Base-by-base conservation (phyloP, 2,329 filamentous ascomycete genomes). In the Fusarium chlamydosporum region DNA sequence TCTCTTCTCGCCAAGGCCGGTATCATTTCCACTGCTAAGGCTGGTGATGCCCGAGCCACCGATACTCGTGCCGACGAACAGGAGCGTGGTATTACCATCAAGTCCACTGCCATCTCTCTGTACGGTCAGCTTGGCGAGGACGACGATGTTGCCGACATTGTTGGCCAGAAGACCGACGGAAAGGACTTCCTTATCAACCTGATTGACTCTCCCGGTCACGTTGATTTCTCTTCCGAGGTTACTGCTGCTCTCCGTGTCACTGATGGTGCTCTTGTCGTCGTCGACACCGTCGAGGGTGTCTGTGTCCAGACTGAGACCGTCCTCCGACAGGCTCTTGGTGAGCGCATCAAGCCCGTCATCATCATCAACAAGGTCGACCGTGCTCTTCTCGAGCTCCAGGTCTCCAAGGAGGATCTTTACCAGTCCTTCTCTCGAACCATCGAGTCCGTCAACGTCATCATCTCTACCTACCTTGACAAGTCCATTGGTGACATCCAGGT, bases 281-380 rank as follows among this genome's bases (percentile, higher is more conserved):
- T 99, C 87, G 96, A 99, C 88, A 97, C 94, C 84, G 92, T 99
- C 76, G 96, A 97, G 85, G 96, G 96, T 94, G 96, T 99, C 78
- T 99, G 96, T 85, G 96, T 99, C 82, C 96, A 99, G 89, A 99
- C 96, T 81, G 96, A 99, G 92, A 99, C 96, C 80, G 96, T 99
- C 79, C 90, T 99, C 76, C 94, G 96, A 82, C 96, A 99, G 88
- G 95, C 96, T 83, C 93, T 99, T 77, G 92, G 93, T 90, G 96
- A 99, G 91, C 95, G 96, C 87, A 99, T 99, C 86, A 98, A 98
- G 92, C 96, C 96, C 79, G 95, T 99, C 80, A 90, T 97, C 82
- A 92, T 97, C 85, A 97, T 99, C 90, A 99, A 99, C 94, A 99
- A 99, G 92, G 96, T 99, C 84, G 96, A 99, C 82, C 95, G 96